Evolutionary conservation across 192 early-diverging fungal genomes (phyloP), one percentile per base, ranked within the genome.

Genomic region (Funneliformis mosseae): DNA sequence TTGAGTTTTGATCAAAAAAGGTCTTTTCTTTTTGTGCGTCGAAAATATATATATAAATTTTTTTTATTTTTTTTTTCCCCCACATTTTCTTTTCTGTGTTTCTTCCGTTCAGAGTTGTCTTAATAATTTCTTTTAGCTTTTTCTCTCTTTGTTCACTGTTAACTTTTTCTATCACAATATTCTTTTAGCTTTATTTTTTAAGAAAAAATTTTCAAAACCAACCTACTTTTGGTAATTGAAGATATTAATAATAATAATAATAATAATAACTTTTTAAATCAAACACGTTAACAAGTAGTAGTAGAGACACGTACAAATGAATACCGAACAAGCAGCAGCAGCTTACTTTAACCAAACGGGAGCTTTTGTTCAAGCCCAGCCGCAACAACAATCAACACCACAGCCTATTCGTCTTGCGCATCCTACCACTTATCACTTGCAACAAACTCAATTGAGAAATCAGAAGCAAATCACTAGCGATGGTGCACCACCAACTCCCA

Each of bases 361-460:
- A 55, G 21, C 50, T 55, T 55, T 55, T 7, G 50, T 55, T 55
- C 64, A 67, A 10, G 23, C 64, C 64, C 33, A 67, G 14, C 64
- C 23, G 27, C 81, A 82, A 55, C 68, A 76, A 74, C 79, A 79
- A 74, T 79, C 80, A 70, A 80, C 79, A 11, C 67, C 79, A 64
- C 79, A 81, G 45, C 69, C 82, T 43, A 85, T 71, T 76, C 80
- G 80, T 23, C 77, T 85, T 61, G 77, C 81, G 41, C 80, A 83
- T 43, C 84, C 84, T 42, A 85, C 84, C 23, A 64, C 81, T 71
- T 83, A 81, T 41, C 84, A 85, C 38, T 50, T 85, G 21, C 77
- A 83, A 42, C 84, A 84, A 45, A 74, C 41, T n/a, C 71, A 46
- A 25, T 27, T 41, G 25, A 27, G 64, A 33, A 79, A 72, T 14